These are phyloP conservation scores for Heracleum sosnowskyi DNA, from an alignment of 129 eudicot species.

Conservation along the genomic window DNA sequence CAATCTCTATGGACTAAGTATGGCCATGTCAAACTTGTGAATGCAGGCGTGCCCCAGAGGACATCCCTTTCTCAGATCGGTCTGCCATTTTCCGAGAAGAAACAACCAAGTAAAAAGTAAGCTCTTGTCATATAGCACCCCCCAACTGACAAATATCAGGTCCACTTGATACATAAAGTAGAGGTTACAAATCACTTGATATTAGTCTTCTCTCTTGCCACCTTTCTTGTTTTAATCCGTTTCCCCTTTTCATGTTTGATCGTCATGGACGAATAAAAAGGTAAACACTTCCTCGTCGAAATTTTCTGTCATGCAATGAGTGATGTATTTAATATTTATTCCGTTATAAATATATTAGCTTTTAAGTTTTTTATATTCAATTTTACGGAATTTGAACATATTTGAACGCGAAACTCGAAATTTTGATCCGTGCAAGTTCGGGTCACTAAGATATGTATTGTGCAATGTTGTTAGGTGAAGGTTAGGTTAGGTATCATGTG, in stretches of 20 bases:
- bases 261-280: not conserved
- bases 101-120: conserved; percentile 1
- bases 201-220: not conserved
- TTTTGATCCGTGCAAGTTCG: not conserved
- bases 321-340: no score
- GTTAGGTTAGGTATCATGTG: not conserved
- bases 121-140: not conserved
- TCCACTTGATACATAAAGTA: not conserved
- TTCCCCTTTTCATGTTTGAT: not conserved
- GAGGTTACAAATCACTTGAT: not conserved
- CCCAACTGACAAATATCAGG: not conserved
- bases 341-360: no score
- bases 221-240: not conserved
- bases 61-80: not conserved
- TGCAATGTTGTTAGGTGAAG: not conserved
- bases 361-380: no score
- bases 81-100: not conserved
- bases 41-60: not conserved
- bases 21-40: not conserved
- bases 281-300: not conserved
- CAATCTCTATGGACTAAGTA: not conserved
- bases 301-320: no score
- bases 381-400: no score
- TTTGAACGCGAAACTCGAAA: not conserved
- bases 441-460: not conserved